Evolutionary conservation across 371 early-diverging fungal species (phyloP), one percentile per base, ranked within the genome.

Genomic region (Mucor saturninus): DNA sequence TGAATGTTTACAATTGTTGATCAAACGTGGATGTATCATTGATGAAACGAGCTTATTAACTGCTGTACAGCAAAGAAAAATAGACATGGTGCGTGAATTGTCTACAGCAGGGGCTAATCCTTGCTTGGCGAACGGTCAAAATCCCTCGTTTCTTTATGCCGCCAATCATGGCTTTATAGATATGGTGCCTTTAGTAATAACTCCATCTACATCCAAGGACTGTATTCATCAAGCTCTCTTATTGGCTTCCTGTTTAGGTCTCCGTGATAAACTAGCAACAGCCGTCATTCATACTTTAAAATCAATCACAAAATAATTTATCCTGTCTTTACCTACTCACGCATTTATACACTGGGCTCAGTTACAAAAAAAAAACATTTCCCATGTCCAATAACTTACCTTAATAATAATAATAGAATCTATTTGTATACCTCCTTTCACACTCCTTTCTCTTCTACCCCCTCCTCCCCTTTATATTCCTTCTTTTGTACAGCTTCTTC

Each of bases 41-140:
- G 59, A 65, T 10, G 21, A 51, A 4, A 30, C 52, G 3, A 31
- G 46, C 28, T 21, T 81, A 3, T 68, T 76, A 35, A 54, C 37
- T 1, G 78, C 81, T 13, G 81, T 81, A 1, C 78, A 81, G 42
- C 78, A 81, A 46, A 67, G 78, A 11, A 81, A 81, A 50, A 67
- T 81, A 13, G 81, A 81, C 54, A 56, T 81, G 21, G 81, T 81
- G 0, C 74, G 69, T 26, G 54, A 62, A 29, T 46, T 77, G 45
- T 32, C 66, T 21, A n/a, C 52, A 10, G 71, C 65, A 39, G 64
- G 67, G 13, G 73, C 65, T 37, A 62, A 57, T 51, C 73, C 74
- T 13, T 74, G 74, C 39, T 49, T 63, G 14, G 21, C 59, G 7
- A 61, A 65, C 52, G 77, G 76, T 21, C 52, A 63, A 7, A 81